phyloP scores from a whole-genome alignment of 176 grass and related monocot genomes.

The Paspalum notatum region DNA sequence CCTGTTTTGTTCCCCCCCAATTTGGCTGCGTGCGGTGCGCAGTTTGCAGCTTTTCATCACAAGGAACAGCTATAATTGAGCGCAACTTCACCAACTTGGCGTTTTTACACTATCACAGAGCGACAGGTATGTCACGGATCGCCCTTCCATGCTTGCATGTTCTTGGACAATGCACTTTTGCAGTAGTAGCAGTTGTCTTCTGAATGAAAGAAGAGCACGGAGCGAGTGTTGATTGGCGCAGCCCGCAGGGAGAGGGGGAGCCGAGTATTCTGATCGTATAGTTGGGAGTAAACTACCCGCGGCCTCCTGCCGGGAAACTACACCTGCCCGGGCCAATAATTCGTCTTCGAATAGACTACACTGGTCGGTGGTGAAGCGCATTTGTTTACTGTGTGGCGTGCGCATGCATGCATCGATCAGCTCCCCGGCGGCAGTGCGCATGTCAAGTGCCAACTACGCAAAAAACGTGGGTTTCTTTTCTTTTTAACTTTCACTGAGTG shows the following conservation, averaged over 20 bases:
- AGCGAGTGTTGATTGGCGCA: not conserved
- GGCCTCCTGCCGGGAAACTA: slow-evolving; percentile 58
- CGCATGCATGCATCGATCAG: slow-evolving; percentile 8
- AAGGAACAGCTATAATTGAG: slow-evolving; percentile 13
- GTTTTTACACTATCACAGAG: not conserved
- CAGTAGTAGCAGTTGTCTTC: not conserved
- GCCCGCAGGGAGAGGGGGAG: not conserved
- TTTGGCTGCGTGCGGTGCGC: not conserved
- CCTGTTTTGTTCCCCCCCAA: not conserved
- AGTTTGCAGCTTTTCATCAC: not conserved
- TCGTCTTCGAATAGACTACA: not conserved
- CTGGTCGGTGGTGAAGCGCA: slow-evolving; percentile 34
- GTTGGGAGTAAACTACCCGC: slow-evolving; percentile 30
- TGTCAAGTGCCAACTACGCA: slow-evolving; percentile 26
- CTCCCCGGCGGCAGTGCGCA: slow-evolving; percentile 5
- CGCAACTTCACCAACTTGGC: not conserved
- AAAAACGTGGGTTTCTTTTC: slow-evolving; percentile 27
- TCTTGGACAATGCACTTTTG: slow-evolving; percentile 1
- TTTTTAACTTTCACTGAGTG: not conserved
- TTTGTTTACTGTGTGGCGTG: slow-evolving; percentile 33
- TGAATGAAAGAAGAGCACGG: not conserved
- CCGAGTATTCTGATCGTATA: slow-evolving; percentile 6
- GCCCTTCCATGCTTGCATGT: slow-evolving; percentile 14
- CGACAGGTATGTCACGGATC: not conserved
- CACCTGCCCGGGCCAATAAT: slow-evolving; percentile 33